phyloP scores from a whole-genome alignment of 768 basidiomycete genomes.

The Cubamyces sp. region DNA sequence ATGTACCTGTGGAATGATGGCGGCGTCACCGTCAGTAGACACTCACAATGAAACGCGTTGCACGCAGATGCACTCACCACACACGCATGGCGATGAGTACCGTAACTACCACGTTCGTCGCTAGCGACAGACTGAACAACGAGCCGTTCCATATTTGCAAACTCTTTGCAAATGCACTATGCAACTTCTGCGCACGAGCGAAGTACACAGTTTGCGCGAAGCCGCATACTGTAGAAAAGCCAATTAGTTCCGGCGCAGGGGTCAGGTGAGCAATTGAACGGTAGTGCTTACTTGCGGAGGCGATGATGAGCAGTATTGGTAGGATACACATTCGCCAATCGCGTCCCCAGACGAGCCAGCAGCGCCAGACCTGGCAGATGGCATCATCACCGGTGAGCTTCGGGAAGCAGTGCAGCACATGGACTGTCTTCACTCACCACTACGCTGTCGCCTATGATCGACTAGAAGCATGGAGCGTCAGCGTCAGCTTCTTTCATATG shows the following conservation, averaged over 20 bases:
- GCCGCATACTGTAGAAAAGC: conserved; percentile 33
- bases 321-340: conserved; percentile 37
- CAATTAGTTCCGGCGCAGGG: not conserved
- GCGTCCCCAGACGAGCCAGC: conserved; percentile 40
- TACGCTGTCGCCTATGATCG: conserved; percentile 39
- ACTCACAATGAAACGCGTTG: not conserved
- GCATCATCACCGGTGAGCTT: not conserved
- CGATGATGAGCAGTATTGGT: conserved; percentile 37
- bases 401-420: not conserved
- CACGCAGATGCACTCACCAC: conserved; percentile 30
- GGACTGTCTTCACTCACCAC: conserved; percentile 27
- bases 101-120: conserved; percentile 40
- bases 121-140: conserved; percentile 40
- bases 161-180: conserved; percentile 39
- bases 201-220: conserved; percentile 39
- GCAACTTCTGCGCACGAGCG: conserved; percentile 32
- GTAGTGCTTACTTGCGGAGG: conserved; percentile 33
- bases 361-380: conserved; percentile 35
- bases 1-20: conserved; percentile 26
- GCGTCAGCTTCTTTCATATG: not conserved
- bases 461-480: conserved; percentile 24
- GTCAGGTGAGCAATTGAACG: not conserved
- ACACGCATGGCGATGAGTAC: conserved; percentile 39
- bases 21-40: not conserved
- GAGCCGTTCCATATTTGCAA: conserved; percentile 41